Evolutionary conservation across 352 stramenopile genomes (phyloP), one percentile per base, ranked within the genome.

Genomic region (Pseudoperonospora humuli): DNA sequence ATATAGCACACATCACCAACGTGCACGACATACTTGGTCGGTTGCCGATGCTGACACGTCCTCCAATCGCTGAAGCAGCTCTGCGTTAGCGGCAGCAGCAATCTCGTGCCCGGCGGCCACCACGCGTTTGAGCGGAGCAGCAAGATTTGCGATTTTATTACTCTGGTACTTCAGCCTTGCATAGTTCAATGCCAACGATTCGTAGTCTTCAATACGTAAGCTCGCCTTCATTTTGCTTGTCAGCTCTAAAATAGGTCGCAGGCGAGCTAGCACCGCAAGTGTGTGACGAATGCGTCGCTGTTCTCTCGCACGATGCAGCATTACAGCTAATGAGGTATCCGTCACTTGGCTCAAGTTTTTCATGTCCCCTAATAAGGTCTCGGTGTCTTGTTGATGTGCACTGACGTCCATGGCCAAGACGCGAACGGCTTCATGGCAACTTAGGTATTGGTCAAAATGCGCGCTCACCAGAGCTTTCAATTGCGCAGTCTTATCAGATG

Each of bases 401-500:
- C 62, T 72, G 23, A 89, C 70, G 7, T 88, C 80, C 6, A 83
- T 61, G 1, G 64, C 60, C 15, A 92, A 50, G 9, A 67, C 50
- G 5, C 73, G 72, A 48, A 89, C 77, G 3, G 77, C 66, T 43
- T 92, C 80, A 46, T 92, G 80, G 44, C 77, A 92, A 14, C 70
- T 84, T 28, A 92, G 35, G 18, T 89, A 92, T 50, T 89, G 75
- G 42, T 92, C 80, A 42, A 89, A 92, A 52, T 89, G 80, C 24
- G 72, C 70, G 19, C 67, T 80, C 40, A 89, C 80, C 24, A 92
- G 62, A 7, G 73, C 69, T 46, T 92, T 92, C 29, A 92, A 71
- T 54, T 89, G 80, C 45, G 82, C 69, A 0, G 80, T 92, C 54
- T 89, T 92, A 60, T 89, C 76, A 1, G 71, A 88, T 13, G 75